These are phyloP conservation scores for Dothistroma septosporum DNA, from an alignment of 2,329 filamentous ascomycete species.

Conservation along the genomic window DNA sequence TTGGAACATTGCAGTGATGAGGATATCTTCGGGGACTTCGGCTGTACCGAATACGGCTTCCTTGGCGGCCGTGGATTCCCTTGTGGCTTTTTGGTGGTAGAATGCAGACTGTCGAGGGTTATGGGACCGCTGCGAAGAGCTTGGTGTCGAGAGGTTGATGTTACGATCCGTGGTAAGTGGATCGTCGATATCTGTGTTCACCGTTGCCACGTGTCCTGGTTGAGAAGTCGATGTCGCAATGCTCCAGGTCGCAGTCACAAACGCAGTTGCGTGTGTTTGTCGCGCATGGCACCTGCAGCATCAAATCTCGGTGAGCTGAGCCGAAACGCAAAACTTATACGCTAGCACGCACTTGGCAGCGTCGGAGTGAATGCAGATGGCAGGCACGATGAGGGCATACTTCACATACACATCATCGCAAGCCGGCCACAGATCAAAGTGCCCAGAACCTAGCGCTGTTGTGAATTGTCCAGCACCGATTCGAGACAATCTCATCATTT, in stretches of 20 bases:
- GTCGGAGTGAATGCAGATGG: neutral
- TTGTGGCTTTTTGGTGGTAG: neutral
- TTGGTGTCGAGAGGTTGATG: neutral
- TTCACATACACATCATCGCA: neutral
- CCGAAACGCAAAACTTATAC: neutral
- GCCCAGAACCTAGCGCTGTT: too few relatives aligned
- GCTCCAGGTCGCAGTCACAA: neutral
- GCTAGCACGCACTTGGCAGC: neutral
- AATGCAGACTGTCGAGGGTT: neutral
- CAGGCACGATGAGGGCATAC: neutral
- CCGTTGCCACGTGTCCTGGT: too few relatives aligned
- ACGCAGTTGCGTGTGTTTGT: neutral
- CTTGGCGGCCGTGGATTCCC: neutral
- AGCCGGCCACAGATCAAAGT: too few relatives aligned
- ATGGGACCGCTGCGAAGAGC: too few relatives aligned
- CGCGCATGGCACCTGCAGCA: neutral
- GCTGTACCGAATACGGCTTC: conserved; percentile 5
- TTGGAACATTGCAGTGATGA: neutral
- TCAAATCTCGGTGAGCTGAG: neutral
- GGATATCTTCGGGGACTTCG: conserved; percentile 12
- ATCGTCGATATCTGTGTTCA: too few relatives aligned
- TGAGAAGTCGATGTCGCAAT: neutral
- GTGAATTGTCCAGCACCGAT: too few relatives aligned
- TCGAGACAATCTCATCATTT: too few relatives aligned
- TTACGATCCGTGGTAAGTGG: neutral